Base-by-base conservation (phyloP, 78 protist genomes). In the Speleostelium caveatum region DNA sequence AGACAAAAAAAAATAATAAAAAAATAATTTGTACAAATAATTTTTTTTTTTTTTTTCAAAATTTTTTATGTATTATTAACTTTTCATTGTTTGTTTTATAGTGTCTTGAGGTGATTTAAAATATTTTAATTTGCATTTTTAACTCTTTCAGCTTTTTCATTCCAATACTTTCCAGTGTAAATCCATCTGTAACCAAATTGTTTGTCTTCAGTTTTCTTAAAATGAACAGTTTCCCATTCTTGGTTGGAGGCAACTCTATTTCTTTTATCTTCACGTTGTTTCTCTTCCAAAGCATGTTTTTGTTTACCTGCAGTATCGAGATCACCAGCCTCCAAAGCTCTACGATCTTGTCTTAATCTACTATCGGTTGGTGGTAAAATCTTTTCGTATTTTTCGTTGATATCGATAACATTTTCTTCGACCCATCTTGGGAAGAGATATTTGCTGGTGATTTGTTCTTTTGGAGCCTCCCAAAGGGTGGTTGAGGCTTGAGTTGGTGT, bases 271-370 rank as follows among this genome's bases (percentile, higher is more conserved):
- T 73, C 94, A 56, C 94, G 42, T 62, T 88, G 94, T 39, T 75
- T 88, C 35, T 88, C 94, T 72, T 88, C 94, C 28, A 88, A 32
- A 33, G 32, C n/a, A 39, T 88, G 94, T 63, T 88, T 88, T 72
- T 88, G 76, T 41, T 73, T 72, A 21, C 66, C 76, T 7, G 94
- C 94, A 0, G 42, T 21, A 30, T 76, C 79, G 7, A 78, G 32
- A 39, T 88, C 86, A 73, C 94, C 86, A 17, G 68, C 73, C 51
- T 88, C 87, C 42, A 88, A 53, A 53, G 94, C 94, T 53, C 74
- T 69, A 63, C 94, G 66, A 58, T 83, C 91, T 12, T 77, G 0
- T 55, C 94, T 42, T 19, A 88, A 24, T 62, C 94, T 67, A 26
- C 74, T 56, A 63, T 88, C 94, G 6, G 94, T 75, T 42, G 71